phyloP scores from a whole-genome alignment of 163 green algal genomes.

The Chlamydomonas reinhardtii region DNA sequence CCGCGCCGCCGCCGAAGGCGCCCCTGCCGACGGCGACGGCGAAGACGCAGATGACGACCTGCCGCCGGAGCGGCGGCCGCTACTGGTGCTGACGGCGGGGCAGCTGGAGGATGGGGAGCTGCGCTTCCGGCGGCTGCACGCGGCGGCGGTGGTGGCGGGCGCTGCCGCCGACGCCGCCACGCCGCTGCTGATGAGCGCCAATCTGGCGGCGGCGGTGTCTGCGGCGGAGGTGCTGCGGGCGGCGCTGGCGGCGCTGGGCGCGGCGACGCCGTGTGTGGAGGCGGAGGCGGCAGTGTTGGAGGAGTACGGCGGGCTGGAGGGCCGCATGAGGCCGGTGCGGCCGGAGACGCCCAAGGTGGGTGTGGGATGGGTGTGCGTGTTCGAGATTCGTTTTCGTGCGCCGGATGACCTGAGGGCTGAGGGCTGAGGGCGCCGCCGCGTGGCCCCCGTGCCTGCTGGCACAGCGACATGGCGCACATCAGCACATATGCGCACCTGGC shows the following conservation, averaged over 20 bases:
- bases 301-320: conserved; percentile 40
- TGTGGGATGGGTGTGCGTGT: no score
- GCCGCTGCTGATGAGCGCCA: conserved; percentile 69
- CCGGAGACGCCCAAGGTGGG: conserved; percentile 55
- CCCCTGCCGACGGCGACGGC: neutral
- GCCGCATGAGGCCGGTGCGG: conserved; percentile 48
- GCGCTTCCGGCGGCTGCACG: conserved; percentile 61
- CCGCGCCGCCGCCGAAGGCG: no score
- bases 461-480: no score
- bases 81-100: conserved; percentile 44
- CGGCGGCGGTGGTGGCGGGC: conserved; percentile 67
- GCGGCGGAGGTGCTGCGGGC: conserved; percentile 36
- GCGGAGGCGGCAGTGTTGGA: conserved; percentile 47
- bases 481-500: no score
- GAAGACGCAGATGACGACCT: no score
- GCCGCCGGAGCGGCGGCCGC: neutral
- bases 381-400: no score
- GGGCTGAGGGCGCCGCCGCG: no score
- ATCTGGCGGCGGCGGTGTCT: conserved; percentile 56
- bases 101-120: conserved; percentile 63
- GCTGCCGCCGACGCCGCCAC: conserved; percentile 69
- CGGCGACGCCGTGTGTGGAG: conserved; percentile 41
- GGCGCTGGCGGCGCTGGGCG: conserved; percentile 48
- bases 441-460: no score
- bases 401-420: no score